A percentile compares a stretch with the other conserved stretches of the same genome.
Evolutionary conservation across 2,329 filamentous ascomycete genomes (phyloP).

Genomic region (Bipolaris sorokiniana): DNA sequence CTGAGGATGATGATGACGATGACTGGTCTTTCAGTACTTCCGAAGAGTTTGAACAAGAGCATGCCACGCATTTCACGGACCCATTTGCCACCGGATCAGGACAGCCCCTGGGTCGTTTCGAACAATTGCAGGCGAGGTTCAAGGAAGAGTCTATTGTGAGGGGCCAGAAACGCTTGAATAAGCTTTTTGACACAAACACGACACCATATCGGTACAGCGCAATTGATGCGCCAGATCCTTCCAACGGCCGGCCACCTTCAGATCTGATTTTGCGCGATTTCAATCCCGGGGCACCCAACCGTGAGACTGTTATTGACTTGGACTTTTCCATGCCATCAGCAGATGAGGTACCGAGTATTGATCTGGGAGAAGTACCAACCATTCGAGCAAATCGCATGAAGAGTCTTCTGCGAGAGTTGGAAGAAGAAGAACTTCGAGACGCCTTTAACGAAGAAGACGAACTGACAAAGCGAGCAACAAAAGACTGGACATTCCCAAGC

Average conservation of each 20-base stretch:
- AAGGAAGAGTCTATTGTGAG: conserved; percentile 64
- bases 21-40: conserved; percentile 72
- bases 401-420: conserved; percentile 52
- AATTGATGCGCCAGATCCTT: conserved; percentile 53
- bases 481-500: conserved; percentile 62
- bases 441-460: conserved; percentile 36
- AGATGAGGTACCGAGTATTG: conserved; percentile 49
- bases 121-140: conserved; percentile 56
- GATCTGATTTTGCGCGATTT: conserved; percentile 61
- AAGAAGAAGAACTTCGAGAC: conserved; percentile 49
- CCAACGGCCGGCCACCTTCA: conserved; percentile 55
- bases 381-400: conserved; percentile 62
- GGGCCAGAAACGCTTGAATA: conserved; percentile 62
- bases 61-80: conserved; percentile 51
- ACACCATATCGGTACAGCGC: conserved; percentile 65
- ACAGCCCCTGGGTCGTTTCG: conserved; percentile 39
- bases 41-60: conserved; percentile 62
- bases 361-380: conserved; percentile 59
- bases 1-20: conserved; percentile 55
- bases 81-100: conserved; percentile 50
- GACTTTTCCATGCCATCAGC: conserved; percentile 57
- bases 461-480: conserved; percentile 50
- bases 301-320: conserved; percentile 63
- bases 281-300: conserved; percentile 51
- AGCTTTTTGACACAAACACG: conserved; percentile 62